Evolutionary conservation across 305 asterid genomes (phyloP), one percentile per base, ranked within the genome.

Genomic region (Monarda citriodora): DNA sequence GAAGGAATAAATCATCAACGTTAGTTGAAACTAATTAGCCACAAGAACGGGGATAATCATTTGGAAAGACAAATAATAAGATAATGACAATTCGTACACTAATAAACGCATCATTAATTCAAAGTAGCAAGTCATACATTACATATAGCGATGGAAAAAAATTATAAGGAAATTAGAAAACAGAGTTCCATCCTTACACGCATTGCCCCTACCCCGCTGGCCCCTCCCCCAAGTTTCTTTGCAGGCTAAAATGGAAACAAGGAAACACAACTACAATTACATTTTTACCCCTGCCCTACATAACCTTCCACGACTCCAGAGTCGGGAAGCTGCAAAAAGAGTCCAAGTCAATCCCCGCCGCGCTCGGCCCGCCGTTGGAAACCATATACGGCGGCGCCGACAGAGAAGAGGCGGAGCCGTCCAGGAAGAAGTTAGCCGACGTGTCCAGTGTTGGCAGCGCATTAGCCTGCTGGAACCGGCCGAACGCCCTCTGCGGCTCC

Each of bases 231-330:
- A 48, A 36, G 21, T 49, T 42, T 58, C 38, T 45, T 47, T 50
- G 63, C 72, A 38, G 52, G 64, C 76, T 65, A 71, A 12, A 64
- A n/a, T 34, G 68, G 71, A 44, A 69, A 49, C 72, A 54, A 66
- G 53, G 29, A 11, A 38, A 31, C 34, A 17, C 41, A 22, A 46
- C 52, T 47, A 34, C 20, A 50, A 71, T 73, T 69, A 64, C 71
- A 58, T 11, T 48, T 54, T 22, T 26, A 15, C 37, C 66, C 70
- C 2, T 34, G 12, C 56, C 56, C n/a, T 74, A 75, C 81, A 74
- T 68, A 23, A 75, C 80, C 58, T 79, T 80, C 95, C 89, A 92
- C 3, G 97, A 92, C 77, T 91, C 96, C 1, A 91, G 95, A 26
- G 96, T 92, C 16, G 98, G 98, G 72, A 89, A 92, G 77, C 75